Evolutionary conservation across 1,284 basidiomycete species (phyloP).

Genomic region (Heterobasidion annosum): DNA sequence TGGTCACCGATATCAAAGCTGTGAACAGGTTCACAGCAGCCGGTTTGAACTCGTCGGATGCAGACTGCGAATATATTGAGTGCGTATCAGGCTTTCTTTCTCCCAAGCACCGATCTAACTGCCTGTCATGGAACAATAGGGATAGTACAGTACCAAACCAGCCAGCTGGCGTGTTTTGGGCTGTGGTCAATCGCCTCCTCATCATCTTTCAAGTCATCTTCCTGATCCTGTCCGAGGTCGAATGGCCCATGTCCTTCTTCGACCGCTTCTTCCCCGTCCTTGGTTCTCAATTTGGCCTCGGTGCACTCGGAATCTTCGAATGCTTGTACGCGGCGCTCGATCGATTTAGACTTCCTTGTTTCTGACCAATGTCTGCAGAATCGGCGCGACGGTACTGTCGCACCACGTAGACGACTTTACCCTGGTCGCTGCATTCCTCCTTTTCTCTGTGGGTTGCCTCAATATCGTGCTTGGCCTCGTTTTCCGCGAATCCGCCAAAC

Average conservation of each 20-base stretch:
- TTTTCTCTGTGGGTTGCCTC: constrained; percentile 27
- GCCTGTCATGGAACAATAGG: constrained; percentile 24
- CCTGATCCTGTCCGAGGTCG: constrained; percentile 73
- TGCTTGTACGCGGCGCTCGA: constrained; percentile 43
- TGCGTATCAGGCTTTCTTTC: constrained; percentile 25
- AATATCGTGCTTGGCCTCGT: constrained; percentile 33
- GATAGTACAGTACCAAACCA: constrained; percentile 84
- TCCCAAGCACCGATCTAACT: background rate
- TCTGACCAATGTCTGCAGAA: constrained; percentile 16
- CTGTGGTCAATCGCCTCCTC: constrained; percentile 74
- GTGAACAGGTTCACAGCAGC: constrained; percentile 51
- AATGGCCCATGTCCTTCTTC: constrained; percentile 73
- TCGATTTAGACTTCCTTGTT: constrained; percentile 3
- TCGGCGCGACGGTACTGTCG: constrained; percentile 76
- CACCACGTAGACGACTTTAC: constrained; percentile 82
- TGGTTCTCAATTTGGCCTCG: constrained; percentile 74
- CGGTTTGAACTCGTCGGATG: constrained; percentile 17
- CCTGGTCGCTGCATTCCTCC: constrained; percentile 59
- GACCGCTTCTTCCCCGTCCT: constrained; percentile 78
- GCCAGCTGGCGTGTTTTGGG: constrained; percentile 83
- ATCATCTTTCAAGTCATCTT: constrained; percentile 77
- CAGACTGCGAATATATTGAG: constrained; percentile 73
- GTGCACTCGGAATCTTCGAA: constrained; percentile 79
- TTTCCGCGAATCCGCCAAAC: constrained; percentile 17
- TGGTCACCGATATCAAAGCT: constrained; percentile 73